A percentile compares a stretch with the other conserved stretches of the same genome.
These are phyloP conservation scores for Pythium vanterpoolii DNA, from an alignment of 352 stramenopile species.

Conservation along the genomic window DNA sequence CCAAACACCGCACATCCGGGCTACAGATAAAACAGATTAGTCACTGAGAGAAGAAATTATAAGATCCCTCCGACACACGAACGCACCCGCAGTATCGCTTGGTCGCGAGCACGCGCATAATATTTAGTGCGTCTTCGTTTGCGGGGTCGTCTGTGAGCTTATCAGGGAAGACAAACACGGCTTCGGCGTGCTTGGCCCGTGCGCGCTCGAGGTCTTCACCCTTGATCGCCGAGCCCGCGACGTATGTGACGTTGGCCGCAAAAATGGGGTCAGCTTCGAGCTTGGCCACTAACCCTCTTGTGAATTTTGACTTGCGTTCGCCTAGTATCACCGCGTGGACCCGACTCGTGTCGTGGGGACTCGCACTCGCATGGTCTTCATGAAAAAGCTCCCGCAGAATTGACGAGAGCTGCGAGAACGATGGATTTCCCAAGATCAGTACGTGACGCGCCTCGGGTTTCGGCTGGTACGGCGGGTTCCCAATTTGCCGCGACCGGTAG, in stretches of 20 bases:
- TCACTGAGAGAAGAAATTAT: background rate
- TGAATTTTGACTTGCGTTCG: slow-evolving; percentile 67
- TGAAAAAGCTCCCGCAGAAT: slow-evolving; percentile 89
- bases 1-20: slow-evolving; percentile 55
- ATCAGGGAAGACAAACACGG: slow-evolving; percentile 83
- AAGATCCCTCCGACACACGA: background rate
- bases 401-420: slow-evolving; percentile 74
- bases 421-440: slow-evolving; percentile 81
- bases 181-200: slow-evolving; percentile 47
- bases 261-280: slow-evolving; percentile 81
- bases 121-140: slow-evolving; percentile 81
- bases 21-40: slow-evolving; percentile 26
- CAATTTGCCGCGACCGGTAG: slow-evolving; percentile 77
- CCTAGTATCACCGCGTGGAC: slow-evolving; percentile 72
- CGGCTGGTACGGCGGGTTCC: slow-evolving; percentile 70
- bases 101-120: slow-evolving; percentile 74
- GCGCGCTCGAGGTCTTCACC: slow-evolving; percentile 72
- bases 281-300: slow-evolving; percentile 62
- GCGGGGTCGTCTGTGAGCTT: slow-evolving; percentile 68
- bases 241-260: slow-evolving; percentile 70
- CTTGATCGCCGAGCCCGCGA: slow-evolving; percentile 69
- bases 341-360: slow-evolving; percentile 32
- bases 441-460: slow-evolving; percentile 71
- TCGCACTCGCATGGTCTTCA: slow-evolving; percentile 57
- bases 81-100: slow-evolving; percentile 72